Evolutionary conservation across 2,329 filamentous ascomycete genomes (phyloP).

Genomic region (Aspergillus glaucus): DNA sequence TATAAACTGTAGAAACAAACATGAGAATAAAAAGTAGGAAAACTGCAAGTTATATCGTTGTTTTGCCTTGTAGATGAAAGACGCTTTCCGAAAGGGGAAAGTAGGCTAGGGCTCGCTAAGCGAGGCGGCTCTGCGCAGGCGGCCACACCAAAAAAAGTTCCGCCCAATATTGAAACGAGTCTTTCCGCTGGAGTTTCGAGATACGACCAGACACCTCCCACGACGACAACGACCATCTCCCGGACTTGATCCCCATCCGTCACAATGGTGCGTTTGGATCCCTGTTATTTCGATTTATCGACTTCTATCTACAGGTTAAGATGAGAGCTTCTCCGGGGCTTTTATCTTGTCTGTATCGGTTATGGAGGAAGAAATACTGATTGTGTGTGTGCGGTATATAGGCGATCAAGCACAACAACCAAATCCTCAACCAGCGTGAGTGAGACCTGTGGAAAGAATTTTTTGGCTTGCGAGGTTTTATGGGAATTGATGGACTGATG

Average conservation of each 20-base stretch:
- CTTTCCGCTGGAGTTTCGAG: conserved; percentile 33
- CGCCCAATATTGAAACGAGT: conserved; percentile 29
- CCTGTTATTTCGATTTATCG: conserved; percentile 7
- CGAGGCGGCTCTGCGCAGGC: conserved; percentile 32
- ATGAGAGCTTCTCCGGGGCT: neutral
- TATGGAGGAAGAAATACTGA: conserved; percentile 9
- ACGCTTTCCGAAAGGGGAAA: conserved; percentile 19
- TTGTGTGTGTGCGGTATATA: conserved; percentile 34
- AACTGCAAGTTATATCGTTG: too few relatives aligned
- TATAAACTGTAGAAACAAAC: too few relatives aligned
- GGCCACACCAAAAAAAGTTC: conserved; percentile 40
- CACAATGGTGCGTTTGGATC: conserved; percentile 42
- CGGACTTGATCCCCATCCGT: conserved; percentile 49
- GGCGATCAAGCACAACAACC: conserved; percentile 99
- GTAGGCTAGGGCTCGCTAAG: conserved; percentile 40
- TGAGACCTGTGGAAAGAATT: conserved; percentile 12
- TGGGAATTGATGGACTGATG: conserved; percentile 19
- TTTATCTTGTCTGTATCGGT: neutral
- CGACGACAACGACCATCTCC: conserved; percentile 36
- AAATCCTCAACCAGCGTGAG: conserved; percentile 93
- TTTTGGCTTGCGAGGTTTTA: conserved; percentile 9
- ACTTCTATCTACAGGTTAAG: conserved; percentile 5
- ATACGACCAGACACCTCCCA: conserved; percentile 42
- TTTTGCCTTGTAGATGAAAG: neutral
- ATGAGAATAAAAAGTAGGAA: too few relatives aligned